phyloP scores from a whole-genome alignment of 148 eudicot genomes.

The Amaranthus hypochondriacus region DNA sequence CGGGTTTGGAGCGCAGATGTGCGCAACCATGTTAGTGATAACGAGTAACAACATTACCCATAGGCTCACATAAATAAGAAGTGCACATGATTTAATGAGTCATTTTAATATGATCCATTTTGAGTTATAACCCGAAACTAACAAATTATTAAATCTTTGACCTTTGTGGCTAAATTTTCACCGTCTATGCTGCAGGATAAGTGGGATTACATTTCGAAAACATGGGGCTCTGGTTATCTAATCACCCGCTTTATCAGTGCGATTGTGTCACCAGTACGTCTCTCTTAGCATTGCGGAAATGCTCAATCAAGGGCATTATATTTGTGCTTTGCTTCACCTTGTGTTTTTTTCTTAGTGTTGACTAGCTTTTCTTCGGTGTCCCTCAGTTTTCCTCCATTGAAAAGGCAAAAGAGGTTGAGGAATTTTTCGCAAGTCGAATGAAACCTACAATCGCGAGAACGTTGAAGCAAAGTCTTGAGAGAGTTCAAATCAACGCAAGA shows the following conservation, averaged over 20 bases:
- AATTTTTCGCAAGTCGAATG: slow-evolving; percentile 57
- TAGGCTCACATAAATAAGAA: too few species aligned
- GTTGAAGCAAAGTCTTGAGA: slow-evolving; percentile 87
- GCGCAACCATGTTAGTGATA: too few species aligned
- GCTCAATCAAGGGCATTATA: too few species aligned
- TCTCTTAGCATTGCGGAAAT: background rate
- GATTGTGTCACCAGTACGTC: slow-evolving; percentile 71
- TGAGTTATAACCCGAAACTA: too few species aligned
- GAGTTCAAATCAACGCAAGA: slow-evolving; percentile 67
- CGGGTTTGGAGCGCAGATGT: too few species aligned
- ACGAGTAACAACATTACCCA: too few species aligned
- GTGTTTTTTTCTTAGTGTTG: background rate
- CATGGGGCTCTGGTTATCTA: slow-evolving; percentile 78
- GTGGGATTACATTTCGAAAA: slow-evolving; percentile 73
- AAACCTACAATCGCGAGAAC: slow-evolving; percentile 72
- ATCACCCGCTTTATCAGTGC: slow-evolving; percentile 67
- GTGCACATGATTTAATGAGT: too few species aligned
- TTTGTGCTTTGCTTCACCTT: background rate
- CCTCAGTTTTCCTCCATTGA: slow-evolving; percentile 63
- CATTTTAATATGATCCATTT: too few species aligned
- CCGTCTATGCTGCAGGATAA: slow-evolving; percentile 47
- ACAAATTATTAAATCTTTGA: background rate
- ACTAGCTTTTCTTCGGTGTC: background rate
- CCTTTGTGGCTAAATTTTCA: background rate
- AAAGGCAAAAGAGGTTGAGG: slow-evolving; percentile 74